A percentile compares a stretch with the other conserved stretches of the same genome.
phyloP scores from a whole-genome alignment of 495 filamentous ascomycete genomes.

The Trichoderma erinaceum region DNA sequence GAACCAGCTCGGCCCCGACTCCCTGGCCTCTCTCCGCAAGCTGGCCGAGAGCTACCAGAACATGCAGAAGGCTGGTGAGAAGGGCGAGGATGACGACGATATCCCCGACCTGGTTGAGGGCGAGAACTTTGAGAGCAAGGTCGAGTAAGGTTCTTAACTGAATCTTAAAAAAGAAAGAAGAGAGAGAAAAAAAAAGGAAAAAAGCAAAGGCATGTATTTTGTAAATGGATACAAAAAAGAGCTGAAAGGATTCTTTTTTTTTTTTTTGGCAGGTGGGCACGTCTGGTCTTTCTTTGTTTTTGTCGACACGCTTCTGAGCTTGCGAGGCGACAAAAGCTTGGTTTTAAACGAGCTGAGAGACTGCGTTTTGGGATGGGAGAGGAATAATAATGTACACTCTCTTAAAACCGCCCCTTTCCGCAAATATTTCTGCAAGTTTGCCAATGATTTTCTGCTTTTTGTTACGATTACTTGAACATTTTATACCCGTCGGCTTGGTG shows the following conservation, averaged over 20 bases:
- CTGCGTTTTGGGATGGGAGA: constrained; percentile 9
- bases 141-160: constrained; percentile 58
- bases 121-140: constrained; percentile 94
- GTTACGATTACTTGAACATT: background rate
- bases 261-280: constrained; percentile 1
- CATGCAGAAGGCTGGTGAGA: constrained; percentile 86
- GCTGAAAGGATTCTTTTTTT: background rate
- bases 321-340: background rate
- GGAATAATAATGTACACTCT: constrained; percentile 8
- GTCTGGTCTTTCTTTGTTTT: background rate
- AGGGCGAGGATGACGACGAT: constrained; percentile 74
- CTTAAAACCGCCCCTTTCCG: background rate
- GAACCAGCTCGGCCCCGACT: constrained; percentile 97
- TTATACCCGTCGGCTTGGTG: constrained; percentile 2
- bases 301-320: constrained; percentile 4
- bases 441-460: background rate
- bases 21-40: constrained; percentile 94
- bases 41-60: constrained; percentile 98
- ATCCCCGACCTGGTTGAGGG: constrained; percentile 95
- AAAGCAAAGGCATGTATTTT: constrained; percentile 10
- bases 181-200: background rate
- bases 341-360: constrained; percentile 10
- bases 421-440: background rate
- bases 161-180: background rate
- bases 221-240: constrained; percentile 10